A percentile compares a stretch with the other conserved stretches of the same genome.
phyloP scores from a whole-genome alignment of 2,329 filamentous ascomycete species.

The Tolypocladium capitatum region DNA sequence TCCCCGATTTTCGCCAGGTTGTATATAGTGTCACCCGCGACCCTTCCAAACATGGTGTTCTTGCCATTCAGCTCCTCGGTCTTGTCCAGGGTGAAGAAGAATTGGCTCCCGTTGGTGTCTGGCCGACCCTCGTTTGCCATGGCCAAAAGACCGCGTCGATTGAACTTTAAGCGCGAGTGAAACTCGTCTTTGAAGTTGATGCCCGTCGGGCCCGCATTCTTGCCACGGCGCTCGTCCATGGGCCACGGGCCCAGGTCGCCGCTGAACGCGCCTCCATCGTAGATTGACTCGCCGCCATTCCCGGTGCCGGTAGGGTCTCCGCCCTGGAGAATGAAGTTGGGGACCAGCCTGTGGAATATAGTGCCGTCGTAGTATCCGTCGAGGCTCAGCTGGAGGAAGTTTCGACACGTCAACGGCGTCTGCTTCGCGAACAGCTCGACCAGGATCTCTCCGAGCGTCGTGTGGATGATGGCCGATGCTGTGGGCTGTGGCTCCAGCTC shows the following conservation, averaged over 20 bases:
- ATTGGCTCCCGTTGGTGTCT: slow-evolving; percentile 85
- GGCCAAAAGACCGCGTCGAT: slow-evolving; percentile 76
- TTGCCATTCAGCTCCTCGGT: slow-evolving; percentile 74
- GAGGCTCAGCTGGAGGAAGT: slow-evolving; percentile 88
- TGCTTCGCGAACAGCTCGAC: slow-evolving; percentile 94
- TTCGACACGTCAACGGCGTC: slow-evolving; percentile 78
- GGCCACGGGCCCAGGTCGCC: slow-evolving; percentile 61
- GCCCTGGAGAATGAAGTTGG: slow-evolving; percentile 86
- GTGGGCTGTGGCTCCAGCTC: slow-evolving; percentile 92
- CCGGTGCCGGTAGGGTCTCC: slow-evolving; percentile 91
- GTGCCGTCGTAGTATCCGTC: slow-evolving; percentile 93
- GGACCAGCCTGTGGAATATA: slow-evolving; percentile 84
- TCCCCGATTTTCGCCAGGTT: slow-evolving; percentile 92
- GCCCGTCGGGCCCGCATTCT: slow-evolving; percentile 45
- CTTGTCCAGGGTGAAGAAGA: slow-evolving; percentile 86
- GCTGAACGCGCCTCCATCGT: slow-evolving; percentile 67
- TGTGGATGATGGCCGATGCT: slow-evolving; percentile 81
- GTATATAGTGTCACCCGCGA: slow-evolving; percentile 91
- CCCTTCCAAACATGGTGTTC: slow-evolving; percentile 86
- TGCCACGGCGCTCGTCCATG: slow-evolving; percentile 50
- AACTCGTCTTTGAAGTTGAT: slow-evolving; percentile 71
- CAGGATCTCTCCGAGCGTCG: slow-evolving; percentile 75
- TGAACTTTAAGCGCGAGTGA: slow-evolving; percentile 85
- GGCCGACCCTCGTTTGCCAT: slow-evolving; percentile 80
- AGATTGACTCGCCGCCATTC: slow-evolving; percentile 82